phyloP scores from a whole-genome alignment of 306 rosid species.

The Mucuna pruriens region DNA sequence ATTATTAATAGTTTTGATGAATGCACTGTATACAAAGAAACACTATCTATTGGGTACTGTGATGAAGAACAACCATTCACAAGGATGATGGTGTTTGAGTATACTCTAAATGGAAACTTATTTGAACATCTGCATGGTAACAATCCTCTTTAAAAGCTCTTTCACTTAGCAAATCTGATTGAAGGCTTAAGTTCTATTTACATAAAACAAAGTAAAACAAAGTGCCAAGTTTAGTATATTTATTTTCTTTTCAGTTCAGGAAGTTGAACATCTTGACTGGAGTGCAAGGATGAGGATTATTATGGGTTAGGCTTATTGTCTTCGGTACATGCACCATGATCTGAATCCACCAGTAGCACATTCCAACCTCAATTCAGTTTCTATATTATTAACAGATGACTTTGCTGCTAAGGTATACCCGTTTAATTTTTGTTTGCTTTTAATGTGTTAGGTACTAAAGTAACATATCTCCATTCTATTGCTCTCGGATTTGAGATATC shows the following conservation, averaged over 20 bases:
- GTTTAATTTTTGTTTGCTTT: not conserved
- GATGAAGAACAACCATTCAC: constrained; percentile 92
- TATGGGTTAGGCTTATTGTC: constrained; percentile 90
- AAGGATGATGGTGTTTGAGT: constrained; percentile 97
- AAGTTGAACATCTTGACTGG: constrained; percentile 91
- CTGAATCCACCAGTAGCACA: constrained; percentile 86
- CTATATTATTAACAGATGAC: constrained; percentile 84
- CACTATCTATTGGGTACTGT: constrained; percentile 93
- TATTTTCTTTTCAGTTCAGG: constrained; percentile 63
- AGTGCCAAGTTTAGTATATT: too few relatives aligned
- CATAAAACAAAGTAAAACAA: too few relatives aligned
- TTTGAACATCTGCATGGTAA: constrained; percentile 92
- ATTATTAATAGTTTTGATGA: constrained; percentile 64
- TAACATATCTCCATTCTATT: constrained; percentile 26
- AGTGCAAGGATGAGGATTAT: constrained; percentile 76
- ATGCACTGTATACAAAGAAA: constrained; percentile 85
- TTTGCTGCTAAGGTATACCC: constrained; percentile 84
- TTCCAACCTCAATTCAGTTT: constrained; percentile 58
- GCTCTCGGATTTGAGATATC: constrained; percentile 66
- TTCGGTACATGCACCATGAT: constrained; percentile 97
- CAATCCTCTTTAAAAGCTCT: constrained; percentile 9
- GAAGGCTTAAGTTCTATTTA: not conserved
- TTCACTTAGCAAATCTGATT: not conserved
- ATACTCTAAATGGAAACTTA: constrained; percentile 91
- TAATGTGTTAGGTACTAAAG: not conserved